Percentiles rank a stretch among this genome's conserved stretches.
Evolutionary conservation across 495 filamentous ascomycete genomes (phyloP).

Genomic region (Chaetomidium leptoderma): DNA sequence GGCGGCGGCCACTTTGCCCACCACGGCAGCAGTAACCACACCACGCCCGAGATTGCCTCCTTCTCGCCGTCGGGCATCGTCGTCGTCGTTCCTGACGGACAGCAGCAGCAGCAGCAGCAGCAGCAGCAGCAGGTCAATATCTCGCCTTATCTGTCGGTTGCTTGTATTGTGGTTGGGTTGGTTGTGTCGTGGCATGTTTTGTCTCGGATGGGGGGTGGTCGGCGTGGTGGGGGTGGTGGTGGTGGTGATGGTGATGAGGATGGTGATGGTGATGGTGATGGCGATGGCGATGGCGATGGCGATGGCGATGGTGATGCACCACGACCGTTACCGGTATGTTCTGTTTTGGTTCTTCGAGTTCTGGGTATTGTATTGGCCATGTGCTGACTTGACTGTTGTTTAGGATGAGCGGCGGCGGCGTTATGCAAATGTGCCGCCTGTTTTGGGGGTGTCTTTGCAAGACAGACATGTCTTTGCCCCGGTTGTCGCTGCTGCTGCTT

Average conservation of each 20-base stretch:
- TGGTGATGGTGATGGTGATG: too few species aligned
- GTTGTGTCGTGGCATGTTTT: constrained; percentile 15
- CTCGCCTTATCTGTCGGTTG: constrained; percentile 7
- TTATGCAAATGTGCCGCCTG: neutral
- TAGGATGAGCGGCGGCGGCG: neutral
- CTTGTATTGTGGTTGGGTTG: constrained; percentile 12
- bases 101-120: too few species aligned
- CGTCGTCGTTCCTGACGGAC: too few species aligned
- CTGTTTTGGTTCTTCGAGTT: too few species aligned
- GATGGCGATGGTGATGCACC: too few species aligned
- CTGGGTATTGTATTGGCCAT: too few species aligned
- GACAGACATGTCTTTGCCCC: too few species aligned
- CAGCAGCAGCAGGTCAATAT: neutral
- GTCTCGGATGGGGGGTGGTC: neutral
- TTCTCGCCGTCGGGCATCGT: too few species aligned
- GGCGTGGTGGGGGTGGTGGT: neutral
- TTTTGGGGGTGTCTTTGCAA: neutral
- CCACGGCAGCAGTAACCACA: neutral
- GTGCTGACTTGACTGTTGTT: neutral
- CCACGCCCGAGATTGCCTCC: too few species aligned
- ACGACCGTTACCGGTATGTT: too few species aligned
- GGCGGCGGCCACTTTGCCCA: neutral
- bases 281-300: too few species aligned
- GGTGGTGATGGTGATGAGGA: neutral
- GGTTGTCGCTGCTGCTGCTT: neutral